phyloP scores from a whole-genome alignment of 2,329 filamentous ascomycete genomes.

The Helminthosporium solani region DNA sequence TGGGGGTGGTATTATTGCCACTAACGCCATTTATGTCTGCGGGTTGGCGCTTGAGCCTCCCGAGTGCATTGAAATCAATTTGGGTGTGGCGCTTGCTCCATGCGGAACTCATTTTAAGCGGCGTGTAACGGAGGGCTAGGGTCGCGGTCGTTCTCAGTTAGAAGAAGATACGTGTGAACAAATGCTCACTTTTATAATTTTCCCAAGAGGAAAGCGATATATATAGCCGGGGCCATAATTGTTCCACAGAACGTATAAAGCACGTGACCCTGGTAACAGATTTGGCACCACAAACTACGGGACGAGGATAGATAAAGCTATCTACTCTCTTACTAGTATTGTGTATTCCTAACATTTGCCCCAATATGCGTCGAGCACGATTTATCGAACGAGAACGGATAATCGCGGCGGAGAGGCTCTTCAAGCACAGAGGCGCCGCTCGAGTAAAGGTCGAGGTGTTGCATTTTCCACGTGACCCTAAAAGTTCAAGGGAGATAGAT shows the following conservation, averaged over 20 bases:
- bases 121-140: conserved; percentile 1
- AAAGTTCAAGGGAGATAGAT: conserved; percentile 11
- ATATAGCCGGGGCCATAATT: conserved; percentile 10
- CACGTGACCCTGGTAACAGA: conserved; percentile 2
- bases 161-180: conserved; percentile 1
- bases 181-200: conserved; percentile 1
- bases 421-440: conserved; percentile 10
- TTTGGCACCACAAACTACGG: conserved; percentile 1
- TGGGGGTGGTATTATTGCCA: background rate
- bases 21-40: background rate
- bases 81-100: conserved; percentile 1
- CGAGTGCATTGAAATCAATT: conserved; percentile 1
- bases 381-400: conserved; percentile 12
- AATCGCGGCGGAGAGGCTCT: conserved; percentile 7
- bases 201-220: background rate
- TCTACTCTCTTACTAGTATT: conserved; percentile 1
- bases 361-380: conserved; percentile 5
- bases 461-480: conserved; percentile 6
- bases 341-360: background rate
- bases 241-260: conserved; percentile 1
- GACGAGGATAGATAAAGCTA: conserved; percentile 1
- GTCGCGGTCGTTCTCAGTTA: conserved; percentile 1
- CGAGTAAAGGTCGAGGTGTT: conserved; percentile 10
- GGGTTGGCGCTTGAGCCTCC: background rate
- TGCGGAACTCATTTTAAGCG: conserved; percentile 1